Base-by-base conservation (phyloP, 148 eudicot genomes). In the Chenopodium formosanum region DNA sequence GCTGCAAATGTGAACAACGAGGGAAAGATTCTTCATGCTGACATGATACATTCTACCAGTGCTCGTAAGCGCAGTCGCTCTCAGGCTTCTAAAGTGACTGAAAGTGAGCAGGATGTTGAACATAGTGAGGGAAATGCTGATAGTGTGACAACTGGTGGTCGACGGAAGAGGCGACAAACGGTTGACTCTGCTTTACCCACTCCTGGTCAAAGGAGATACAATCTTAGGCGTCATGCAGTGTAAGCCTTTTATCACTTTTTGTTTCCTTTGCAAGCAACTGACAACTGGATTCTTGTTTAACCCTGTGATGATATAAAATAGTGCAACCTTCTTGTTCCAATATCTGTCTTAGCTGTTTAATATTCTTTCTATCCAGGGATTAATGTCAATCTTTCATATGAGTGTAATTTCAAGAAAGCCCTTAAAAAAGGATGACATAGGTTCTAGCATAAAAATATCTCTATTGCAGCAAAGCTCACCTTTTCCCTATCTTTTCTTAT, bases 181-280 rank as follows among this genome's bases (percentile, higher is more conserved):
- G 83, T 80, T 75, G 74, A 92, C n/a, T 83, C 87, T 68, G 81
- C 91, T 46, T 72, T 78, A 13, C 87, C 88, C 52, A 90, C 89
- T 84, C 92, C 92, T n/a, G 94, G 88, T 20, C 91, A 85, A 86
- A 87, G 83, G 29, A 92, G 97, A 67, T 95, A 95, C 80, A 95
- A 95, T 84, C 98, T 95, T 73, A 86, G 99, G 79, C 93, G 87
- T 67, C 90, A 85, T 82, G 89, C 87, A 86, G 76, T 70, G 99
- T 95, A 90, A 91, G 99, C 85, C 60, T 78, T 29, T 29, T 48
- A 62, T 25, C 71, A 52, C 64, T 62, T 31, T 47, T 58, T 80
- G 22, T 72, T 20, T 34, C 56, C 37, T 56, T 63, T 69, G 73
- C 53, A 72, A 72, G 27, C 46, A 44, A 72, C 13, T 72, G 29